These are phyloP conservation scores for Crucihimalaya himalaica DNA, from an alignment of 345 rosid genomes.

Conservation along the genomic window DNA sequence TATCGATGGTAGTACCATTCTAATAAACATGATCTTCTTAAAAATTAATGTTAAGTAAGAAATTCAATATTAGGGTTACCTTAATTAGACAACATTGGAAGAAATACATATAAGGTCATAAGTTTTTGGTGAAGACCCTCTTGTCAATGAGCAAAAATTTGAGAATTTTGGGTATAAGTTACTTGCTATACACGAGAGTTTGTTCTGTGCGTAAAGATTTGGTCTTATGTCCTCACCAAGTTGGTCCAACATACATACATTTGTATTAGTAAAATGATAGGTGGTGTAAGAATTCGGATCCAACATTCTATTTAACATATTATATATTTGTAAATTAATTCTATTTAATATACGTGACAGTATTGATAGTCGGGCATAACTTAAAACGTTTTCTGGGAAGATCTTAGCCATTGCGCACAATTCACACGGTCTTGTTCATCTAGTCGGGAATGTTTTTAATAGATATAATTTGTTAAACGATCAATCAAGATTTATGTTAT, in stretches of 20 bases:
- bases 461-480: background rate
- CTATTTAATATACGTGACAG: slow-evolving; percentile 9
- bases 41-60: background rate
- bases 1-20: background rate
- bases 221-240: slow-evolving; percentile 22
- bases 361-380: background rate
- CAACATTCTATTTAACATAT: background rate
- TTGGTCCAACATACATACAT: slow-evolving; percentile 25
- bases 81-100: background rate
- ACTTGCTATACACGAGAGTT: slow-evolving; percentile 40
- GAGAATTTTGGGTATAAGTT: slow-evolving; percentile 20
- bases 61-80: background rate
- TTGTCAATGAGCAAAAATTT: slow-evolving; percentile 17
- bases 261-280: background rate
- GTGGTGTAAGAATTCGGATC: slow-evolving; percentile 6
- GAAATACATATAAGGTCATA: background rate
- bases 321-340: background rate
- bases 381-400: background rate
- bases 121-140: slow-evolving; percentile 34
- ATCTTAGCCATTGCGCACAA: slow-evolving; percentile 13
- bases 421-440: background rate
- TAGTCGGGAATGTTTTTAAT: too few relatives aligned
- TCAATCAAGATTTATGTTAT: slow-evolving; percentile 15
- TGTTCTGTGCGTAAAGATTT: slow-evolving; percentile 41
- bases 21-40: background rate